These are phyloP conservation scores for Gossypium australe DNA, from an alignment of 345 rosid genomes.

Conservation along the genomic window DNA sequence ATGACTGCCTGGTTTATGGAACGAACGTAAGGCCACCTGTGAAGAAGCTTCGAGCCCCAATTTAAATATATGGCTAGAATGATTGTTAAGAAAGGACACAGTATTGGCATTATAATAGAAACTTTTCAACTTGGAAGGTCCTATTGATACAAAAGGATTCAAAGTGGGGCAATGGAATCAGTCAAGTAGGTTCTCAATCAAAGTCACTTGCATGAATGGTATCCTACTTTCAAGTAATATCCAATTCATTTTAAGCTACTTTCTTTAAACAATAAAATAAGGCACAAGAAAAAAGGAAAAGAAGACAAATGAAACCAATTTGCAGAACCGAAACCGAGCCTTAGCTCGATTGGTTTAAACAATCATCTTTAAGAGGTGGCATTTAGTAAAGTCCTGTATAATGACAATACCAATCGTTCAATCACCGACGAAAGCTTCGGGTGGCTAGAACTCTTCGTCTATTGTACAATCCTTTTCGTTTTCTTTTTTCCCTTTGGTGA, in stretches of 20 bases:
- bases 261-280: not conserved
- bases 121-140: constrained; percentile 4
- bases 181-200: not conserved
- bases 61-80: not conserved
- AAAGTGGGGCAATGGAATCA: constrained; percentile 3
- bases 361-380: not conserved
- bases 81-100: not conserved
- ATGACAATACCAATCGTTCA: not conserved
- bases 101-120: not conserved
- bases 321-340: not conserved
- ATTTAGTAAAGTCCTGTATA: too few relatives aligned
- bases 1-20: not conserved
- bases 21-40: not conserved
- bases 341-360: not conserved
- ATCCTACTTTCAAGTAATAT: not conserved
- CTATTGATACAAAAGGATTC: not conserved
- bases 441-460: not conserved
- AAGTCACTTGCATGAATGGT: not conserved
- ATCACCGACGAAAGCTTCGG: not conserved
- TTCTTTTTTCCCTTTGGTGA: not conserved
- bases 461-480: not conserved
- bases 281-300: constrained; percentile 8
- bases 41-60: not conserved
- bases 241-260: not conserved
- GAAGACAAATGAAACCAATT: not conserved